phyloP scores from a whole-genome alignment of 1,284 basidiomycete genomes.

The Uromyces viciae-fabae region DNA sequence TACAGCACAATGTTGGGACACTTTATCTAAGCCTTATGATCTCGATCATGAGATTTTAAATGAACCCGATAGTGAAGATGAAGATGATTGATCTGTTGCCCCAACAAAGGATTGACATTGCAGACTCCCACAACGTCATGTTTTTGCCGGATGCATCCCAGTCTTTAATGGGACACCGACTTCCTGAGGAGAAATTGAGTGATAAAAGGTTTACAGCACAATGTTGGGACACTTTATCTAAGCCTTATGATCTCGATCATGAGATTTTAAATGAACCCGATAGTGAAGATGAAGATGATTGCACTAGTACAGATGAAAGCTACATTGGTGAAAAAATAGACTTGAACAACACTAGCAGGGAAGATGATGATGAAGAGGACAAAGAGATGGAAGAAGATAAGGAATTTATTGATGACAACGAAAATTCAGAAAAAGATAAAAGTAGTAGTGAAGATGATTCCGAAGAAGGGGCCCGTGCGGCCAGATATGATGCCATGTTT shows the following conservation, averaged over 20 bases:
- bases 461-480: not conserved
- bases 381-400: not conserved
- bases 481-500: not conserved
- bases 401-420: not conserved
- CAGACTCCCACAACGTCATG: not conserved
- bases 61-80: too few species aligned
- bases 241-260: conserved; percentile 1
- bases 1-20: not conserved
- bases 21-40: not conserved
- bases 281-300: not conserved
- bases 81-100: not conserved
- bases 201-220: not conserved
- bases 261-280: not conserved
- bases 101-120: not conserved
- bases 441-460: not conserved
- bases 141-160: conserved; percentile 13
- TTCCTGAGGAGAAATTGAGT: not conserved
- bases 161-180: not conserved
- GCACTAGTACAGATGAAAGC: not conserved
- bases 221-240: not conserved
- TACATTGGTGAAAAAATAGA: not conserved
- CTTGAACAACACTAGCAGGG: not conserved
- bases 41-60: not conserved
- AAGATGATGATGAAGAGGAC: too few species aligned
- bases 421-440: not conserved